phyloP scores from a whole-genome alignment of 345 rosid species.

The Euphorbia pulcherrima region DNA sequence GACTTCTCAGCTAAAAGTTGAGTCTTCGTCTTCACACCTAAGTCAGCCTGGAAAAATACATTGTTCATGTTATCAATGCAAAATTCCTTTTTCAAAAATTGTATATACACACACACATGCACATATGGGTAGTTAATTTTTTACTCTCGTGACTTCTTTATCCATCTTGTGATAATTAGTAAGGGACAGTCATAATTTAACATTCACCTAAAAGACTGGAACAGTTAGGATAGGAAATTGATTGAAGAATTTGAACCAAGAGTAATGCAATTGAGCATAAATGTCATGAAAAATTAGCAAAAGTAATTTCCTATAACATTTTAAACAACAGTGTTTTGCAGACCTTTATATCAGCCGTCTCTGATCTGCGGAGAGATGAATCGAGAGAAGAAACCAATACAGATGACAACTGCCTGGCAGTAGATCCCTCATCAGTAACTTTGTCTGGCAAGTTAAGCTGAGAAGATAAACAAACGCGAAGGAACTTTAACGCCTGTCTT shows the following conservation, averaged over 20 bases:
- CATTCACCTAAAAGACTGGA: neutral
- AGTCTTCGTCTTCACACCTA: slow-evolving; percentile 98
- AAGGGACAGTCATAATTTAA: neutral
- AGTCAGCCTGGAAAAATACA: slow-evolving; percentile 64
- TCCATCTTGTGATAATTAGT: too few relatives aligned
- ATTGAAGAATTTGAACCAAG: neutral
- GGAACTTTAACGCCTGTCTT: slow-evolving; percentile 84
- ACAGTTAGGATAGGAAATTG: neutral
- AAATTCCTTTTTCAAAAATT: neutral
- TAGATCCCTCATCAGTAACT: slow-evolving; percentile 63
- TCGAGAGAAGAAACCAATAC: slow-evolving; percentile 64
- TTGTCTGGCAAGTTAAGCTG: slow-evolving; percentile 96
- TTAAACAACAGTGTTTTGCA: slow-evolving; percentile 23
- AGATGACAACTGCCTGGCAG: slow-evolving; percentile 57
- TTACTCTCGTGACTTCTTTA: neutral
- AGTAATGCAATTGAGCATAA: neutral
- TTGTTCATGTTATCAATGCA: neutral
- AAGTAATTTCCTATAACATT: slow-evolving; percentile 4
- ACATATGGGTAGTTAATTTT: neutral
- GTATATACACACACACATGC: too few relatives aligned
- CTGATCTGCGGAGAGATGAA: slow-evolving; percentile 67
- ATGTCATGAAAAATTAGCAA: neutral
- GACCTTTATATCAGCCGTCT: slow-evolving; percentile 80
- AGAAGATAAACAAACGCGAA: slow-evolving; percentile 82
- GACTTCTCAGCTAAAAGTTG: slow-evolving; percentile 98